A percentile compares a stretch with the other conserved stretches of the same genome.
These are phyloP conservation scores for Serendipita vermifera DNA, from an alignment of 768 basidiomycete genomes.

Conservation along the genomic window DNA sequence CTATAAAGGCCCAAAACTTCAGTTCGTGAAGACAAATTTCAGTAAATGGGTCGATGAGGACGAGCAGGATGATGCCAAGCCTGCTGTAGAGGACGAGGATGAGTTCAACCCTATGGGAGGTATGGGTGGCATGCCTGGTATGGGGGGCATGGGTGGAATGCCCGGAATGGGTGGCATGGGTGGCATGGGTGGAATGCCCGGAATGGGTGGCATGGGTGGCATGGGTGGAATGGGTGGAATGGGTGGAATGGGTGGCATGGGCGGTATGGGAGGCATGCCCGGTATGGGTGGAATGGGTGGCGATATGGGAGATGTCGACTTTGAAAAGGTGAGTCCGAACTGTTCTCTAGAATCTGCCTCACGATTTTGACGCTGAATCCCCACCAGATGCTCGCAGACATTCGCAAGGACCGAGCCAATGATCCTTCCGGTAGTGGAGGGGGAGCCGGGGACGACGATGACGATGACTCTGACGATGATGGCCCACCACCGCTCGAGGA, in stretches of 20 bases:
- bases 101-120: constrained; percentile 28
- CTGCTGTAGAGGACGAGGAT: constrained; percentile 28
- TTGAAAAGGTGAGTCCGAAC: constrained; percentile 39
- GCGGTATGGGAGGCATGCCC: constrained; percentile 31
- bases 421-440: constrained; percentile 17
- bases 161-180: constrained; percentile 10
- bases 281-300: constrained; percentile 44
- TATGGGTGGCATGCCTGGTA: constrained; percentile 24
- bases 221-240: constrained; percentile 21
- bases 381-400: constrained; percentile 3
- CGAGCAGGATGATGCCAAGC: constrained; percentile 55
- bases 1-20: constrained; percentile 65
- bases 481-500: constrained; percentile 75
- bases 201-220: constrained; percentile 27
- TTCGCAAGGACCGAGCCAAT: constrained; percentile 11
- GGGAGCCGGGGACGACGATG: constrained; percentile 34
- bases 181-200: constrained; percentile 28
- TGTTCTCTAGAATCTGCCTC: background rate
- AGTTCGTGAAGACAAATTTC: constrained; percentile 91
- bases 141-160: constrained; percentile 19
- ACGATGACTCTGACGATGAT: constrained; percentile 40
- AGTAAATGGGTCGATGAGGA: constrained; percentile 95
- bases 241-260: constrained; percentile 30
- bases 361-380: background rate
- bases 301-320: constrained; percentile 39